Conservation (phyloP, 495 filamentous ascomycete genomes). For the Penicillium chermesinum region DNA sequence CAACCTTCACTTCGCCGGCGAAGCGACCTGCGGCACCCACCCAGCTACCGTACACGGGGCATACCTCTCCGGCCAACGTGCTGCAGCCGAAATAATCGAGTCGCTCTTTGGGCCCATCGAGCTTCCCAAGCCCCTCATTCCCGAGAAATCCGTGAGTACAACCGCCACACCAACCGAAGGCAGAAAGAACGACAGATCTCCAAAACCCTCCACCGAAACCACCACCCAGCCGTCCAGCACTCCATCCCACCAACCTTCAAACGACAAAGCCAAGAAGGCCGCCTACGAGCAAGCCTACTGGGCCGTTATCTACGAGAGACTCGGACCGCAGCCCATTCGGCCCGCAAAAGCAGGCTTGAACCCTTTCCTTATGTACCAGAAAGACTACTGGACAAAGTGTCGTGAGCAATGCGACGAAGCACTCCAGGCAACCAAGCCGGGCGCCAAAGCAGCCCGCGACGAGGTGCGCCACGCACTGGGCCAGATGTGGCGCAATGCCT, state of each 20-base stretch:
- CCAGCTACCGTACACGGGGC: slow-evolving; percentile 96
- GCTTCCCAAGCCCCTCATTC: slow-evolving; percentile 69
- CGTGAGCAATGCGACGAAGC: slow-evolving; percentile 67
- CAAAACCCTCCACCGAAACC: slow-evolving; percentile 5
- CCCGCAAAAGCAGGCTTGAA: slow-evolving; percentile 68
- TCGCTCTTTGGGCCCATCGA: slow-evolving; percentile 74
- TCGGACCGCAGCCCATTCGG: slow-evolving; percentile 67
- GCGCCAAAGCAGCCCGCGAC: slow-evolving; percentile 60
- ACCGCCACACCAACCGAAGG: slow-evolving; percentile 10
- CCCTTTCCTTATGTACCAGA: slow-evolving; percentile 65
- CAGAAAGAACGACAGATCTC: not conserved
- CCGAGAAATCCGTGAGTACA: slow-evolving; percentile 42
- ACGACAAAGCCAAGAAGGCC: slow-evolving; percentile 53
- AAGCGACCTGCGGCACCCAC: slow-evolving; percentile 92
- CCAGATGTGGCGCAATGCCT: slow-evolving; percentile 80
- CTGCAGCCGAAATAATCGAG: slow-evolving; percentile 78
- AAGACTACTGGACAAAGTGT: slow-evolving; percentile 70
- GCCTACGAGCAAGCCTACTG: slow-evolving; percentile 71
- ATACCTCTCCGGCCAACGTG: slow-evolving; percentile 87
- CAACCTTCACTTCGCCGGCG: slow-evolving; percentile 92
- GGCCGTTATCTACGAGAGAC: slow-evolving; percentile 57
- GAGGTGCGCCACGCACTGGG: slow-evolving; percentile 78
- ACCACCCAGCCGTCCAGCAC: slow-evolving; percentile 5
- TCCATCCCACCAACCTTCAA: slow-evolving; percentile 18
- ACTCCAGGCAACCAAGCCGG: slow-evolving; percentile 56